phyloP scores from a whole-genome alignment of 78 protist species.

The Dictyostelium capitatum region DNA sequence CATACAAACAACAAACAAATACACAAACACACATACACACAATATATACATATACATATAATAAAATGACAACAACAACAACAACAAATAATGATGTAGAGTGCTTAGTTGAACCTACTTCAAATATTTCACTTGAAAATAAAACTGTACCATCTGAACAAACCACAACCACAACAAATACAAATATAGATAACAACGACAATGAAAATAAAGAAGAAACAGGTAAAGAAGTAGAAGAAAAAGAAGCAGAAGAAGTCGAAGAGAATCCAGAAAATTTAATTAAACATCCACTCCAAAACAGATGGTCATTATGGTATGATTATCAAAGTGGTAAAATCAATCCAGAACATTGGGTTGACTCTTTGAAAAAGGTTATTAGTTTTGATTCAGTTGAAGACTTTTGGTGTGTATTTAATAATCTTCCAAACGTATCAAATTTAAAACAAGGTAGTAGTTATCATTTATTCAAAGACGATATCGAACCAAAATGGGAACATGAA shows the following conservation, averaged over 20 bases:
- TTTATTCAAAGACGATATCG: constrained; percentile 80
- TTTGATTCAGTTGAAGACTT: constrained; percentile 91
- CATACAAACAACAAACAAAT: background rate
- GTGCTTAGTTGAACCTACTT: constrained; percentile 61
- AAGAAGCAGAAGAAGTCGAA: background rate
- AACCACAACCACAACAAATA: constrained; percentile 18
- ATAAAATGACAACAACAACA: background rate
- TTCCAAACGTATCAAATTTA: constrained; percentile 47
- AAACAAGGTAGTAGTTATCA: constrained; percentile 68
- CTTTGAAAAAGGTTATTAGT: constrained; percentile 75
- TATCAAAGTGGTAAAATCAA: constrained; percentile 81
- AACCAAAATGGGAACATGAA: constrained; percentile 82
- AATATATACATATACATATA: background rate
- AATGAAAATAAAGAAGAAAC: background rate
- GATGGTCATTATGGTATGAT: constrained; percentile 93
- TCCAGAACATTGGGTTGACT: constrained; percentile 72
- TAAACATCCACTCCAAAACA: constrained; percentile 88
- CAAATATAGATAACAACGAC: background rate
- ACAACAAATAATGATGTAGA: constrained; percentile 44
- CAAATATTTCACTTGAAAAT: constrained; percentile 30
- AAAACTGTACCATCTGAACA: background rate
- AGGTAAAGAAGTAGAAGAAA: constrained; percentile 19
- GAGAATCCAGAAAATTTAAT: constrained; percentile 53
- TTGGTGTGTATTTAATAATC: constrained; percentile 87
- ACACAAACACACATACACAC: too few species aligned